These are phyloP conservation scores for Bothriochloa decipiens DNA, from an alignment of 176 grass and related monocot species.

Conservation along the genomic window DNA sequence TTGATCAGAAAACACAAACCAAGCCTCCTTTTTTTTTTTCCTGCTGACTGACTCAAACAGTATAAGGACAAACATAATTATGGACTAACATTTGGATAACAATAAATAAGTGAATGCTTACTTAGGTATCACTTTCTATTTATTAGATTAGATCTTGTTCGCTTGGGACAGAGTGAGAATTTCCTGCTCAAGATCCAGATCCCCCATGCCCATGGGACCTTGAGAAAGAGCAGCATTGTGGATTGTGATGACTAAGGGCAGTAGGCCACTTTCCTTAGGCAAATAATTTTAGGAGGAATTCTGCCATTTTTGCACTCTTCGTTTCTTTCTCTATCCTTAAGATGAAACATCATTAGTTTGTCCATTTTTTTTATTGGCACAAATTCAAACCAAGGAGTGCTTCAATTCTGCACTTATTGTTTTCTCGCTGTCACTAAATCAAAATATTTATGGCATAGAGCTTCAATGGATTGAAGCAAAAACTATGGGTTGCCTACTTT, in stretches of 20 bases:
- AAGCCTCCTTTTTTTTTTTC: neutral
- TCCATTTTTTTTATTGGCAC: neutral
- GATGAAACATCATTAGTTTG: neutral
- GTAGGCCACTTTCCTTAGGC: neutral
- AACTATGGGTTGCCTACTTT: neutral
- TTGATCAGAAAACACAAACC: neutral
- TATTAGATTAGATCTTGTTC: neutral
- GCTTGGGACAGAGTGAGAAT: neutral
- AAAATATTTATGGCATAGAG: neutral
- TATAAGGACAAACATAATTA: neutral
- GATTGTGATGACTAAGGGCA: neutral
- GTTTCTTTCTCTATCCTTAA: neutral
- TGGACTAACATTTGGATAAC: neutral
- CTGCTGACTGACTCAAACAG: neutral
- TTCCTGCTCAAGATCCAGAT: slow-evolving; percentile 9
- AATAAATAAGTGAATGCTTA: neutral
- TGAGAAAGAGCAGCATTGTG: neutral
- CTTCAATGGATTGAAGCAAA: neutral
- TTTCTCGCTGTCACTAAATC: neutral
- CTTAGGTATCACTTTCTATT: neutral
- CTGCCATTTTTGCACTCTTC: neutral
- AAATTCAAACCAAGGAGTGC: neutral
- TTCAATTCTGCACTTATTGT: neutral
- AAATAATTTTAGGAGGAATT: neutral
- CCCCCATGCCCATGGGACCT: neutral